Conservation (phyloP, 2,329 filamentous ascomycete species). For the Cordyceps tenuipes region DNA sequence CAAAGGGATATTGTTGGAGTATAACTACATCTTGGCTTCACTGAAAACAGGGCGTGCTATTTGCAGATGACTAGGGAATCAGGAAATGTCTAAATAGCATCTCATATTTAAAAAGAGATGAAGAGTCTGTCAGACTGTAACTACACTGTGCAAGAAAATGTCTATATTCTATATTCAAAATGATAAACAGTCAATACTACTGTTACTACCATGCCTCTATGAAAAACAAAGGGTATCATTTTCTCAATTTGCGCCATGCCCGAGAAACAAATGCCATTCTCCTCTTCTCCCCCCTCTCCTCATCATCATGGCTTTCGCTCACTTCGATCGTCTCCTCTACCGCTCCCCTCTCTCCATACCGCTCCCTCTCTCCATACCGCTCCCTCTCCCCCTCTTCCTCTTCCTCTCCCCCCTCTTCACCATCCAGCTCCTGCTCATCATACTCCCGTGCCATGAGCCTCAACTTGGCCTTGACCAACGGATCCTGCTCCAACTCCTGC, state of each 20-base stretch:
- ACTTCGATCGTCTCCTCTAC: constrained; percentile 5
- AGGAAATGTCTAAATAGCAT: no score
- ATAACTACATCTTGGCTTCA: no score
- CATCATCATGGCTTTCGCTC: neutral
- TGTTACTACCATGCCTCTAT: neutral
- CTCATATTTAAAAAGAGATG: no score
- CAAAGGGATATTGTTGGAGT: no score
- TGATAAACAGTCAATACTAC: neutral
- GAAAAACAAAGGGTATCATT: constrained; percentile 2
- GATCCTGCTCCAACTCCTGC: constrained; percentile 51
- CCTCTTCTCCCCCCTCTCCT: constrained; percentile 1
- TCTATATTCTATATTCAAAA: neutral
- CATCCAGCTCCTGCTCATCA: constrained; percentile 17
- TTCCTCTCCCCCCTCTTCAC: constrained; percentile 18
- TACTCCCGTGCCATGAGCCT: constrained; percentile 31
- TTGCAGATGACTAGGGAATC: no score
- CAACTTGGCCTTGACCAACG: constrained; percentile 34
- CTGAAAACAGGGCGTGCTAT: no score
- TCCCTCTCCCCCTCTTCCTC: constrained; percentile 18
- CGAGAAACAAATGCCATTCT: constrained; percentile 3
- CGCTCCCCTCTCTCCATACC: neutral
- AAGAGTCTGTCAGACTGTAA: no score
- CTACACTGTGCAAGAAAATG: neutral
- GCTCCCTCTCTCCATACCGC: neutral
- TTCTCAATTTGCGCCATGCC: constrained; percentile 8